These are phyloP conservation scores for Biscogniauxia sp. DNA, from an alignment of 2,329 filamentous ascomycete species.

Conservation along the genomic window DNA sequence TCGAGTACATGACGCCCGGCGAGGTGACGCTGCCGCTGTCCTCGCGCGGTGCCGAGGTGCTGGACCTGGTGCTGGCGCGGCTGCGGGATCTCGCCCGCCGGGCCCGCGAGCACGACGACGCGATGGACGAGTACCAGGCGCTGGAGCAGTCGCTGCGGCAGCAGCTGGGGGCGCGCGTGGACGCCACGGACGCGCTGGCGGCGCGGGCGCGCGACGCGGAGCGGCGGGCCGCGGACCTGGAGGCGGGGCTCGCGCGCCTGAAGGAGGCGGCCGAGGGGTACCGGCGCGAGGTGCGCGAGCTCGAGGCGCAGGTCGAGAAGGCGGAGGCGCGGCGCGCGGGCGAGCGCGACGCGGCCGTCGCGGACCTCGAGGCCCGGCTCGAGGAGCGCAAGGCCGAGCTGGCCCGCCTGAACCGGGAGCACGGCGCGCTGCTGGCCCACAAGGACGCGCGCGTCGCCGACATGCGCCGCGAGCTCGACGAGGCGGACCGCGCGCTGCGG, in stretches of 20 bases:
- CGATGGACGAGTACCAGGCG: slow-evolving; percentile 59
- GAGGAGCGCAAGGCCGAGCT: slow-evolving; percentile 34
- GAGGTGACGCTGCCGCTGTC: slow-evolving; percentile 54
- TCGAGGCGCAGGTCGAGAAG: slow-evolving; percentile 49
- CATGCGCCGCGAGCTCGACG: slow-evolving; percentile 48
- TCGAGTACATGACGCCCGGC: slow-evolving; percentile 61
- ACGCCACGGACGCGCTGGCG: slow-evolving; percentile 47
- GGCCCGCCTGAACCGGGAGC: slow-evolving; percentile 36
- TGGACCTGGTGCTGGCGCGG: slow-evolving; percentile 52
- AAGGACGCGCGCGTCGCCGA: slow-evolving; percentile 50
- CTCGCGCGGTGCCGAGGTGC: slow-evolving; percentile 52
- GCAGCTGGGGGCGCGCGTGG: slow-evolving; percentile 53
- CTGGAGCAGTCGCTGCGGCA: slow-evolving; percentile 55
- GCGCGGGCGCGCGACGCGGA: slow-evolving; percentile 37
- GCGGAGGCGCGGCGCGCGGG: background rate
- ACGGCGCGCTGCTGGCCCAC: slow-evolving; percentile 48
- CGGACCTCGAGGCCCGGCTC: slow-evolving; percentile 46
- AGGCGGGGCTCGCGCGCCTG: slow-evolving; percentile 49
- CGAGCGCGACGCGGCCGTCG: slow-evolving; percentile 27
- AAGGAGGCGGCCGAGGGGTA: slow-evolving; percentile 53
- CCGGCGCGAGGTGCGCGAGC: slow-evolving; percentile 50
- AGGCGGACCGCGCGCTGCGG: slow-evolving; percentile 39
- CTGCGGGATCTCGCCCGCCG: slow-evolving; percentile 49
- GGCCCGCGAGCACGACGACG: slow-evolving; percentile 47
- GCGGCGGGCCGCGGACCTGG: slow-evolving; percentile 44